phyloP scores from a whole-genome alignment of 495 filamentous ascomycete species.

The Amniculicola lignicola region DNA sequence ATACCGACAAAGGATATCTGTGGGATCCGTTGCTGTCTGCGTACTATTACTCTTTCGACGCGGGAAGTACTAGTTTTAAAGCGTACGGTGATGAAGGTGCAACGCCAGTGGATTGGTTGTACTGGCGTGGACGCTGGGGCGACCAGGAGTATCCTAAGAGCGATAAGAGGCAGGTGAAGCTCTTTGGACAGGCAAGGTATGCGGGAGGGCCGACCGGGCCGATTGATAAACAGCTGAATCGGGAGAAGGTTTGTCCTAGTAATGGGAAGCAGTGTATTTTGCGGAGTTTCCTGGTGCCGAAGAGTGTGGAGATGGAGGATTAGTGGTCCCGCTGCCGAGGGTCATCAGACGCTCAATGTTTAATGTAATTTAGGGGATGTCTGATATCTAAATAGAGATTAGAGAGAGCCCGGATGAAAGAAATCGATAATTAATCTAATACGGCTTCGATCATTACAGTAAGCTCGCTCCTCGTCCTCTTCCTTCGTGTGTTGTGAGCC shows the following conservation, averaged over 20 bases:
- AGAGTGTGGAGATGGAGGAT: constrained; percentile 9
- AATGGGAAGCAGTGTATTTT: constrained; percentile 31
- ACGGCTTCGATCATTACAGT: too few relatives aligned
- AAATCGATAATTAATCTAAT: too few relatives aligned
- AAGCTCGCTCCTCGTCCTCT: too few relatives aligned
- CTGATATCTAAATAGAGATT: too few relatives aligned
- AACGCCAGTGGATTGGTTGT: constrained; percentile 51
- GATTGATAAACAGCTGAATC: constrained; percentile 30
- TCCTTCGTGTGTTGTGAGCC: too few relatives aligned
- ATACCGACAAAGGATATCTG: constrained; percentile 31
- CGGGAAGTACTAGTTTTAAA: constrained; percentile 43
- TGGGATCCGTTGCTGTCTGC: constrained; percentile 56
- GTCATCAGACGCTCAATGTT: too few relatives aligned
- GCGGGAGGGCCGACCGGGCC: constrained; percentile 32
- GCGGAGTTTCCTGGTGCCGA: constrained; percentile 26
- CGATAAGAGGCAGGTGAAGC: constrained; percentile 32
- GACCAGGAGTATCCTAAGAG: constrained; percentile 53
- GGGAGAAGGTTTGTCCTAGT: constrained; percentile 31
- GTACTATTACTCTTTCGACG: constrained; percentile 52
- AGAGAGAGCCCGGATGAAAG: too few relatives aligned
- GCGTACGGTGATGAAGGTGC: constrained; percentile 34
- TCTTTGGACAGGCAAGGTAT: constrained; percentile 27
- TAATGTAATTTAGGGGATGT: too few relatives aligned
- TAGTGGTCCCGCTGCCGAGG: background rate
- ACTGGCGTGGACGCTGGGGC: constrained; percentile 57